Conservation (phyloP, 345 rosid species). For the Hevea brasiliensis region DNA sequence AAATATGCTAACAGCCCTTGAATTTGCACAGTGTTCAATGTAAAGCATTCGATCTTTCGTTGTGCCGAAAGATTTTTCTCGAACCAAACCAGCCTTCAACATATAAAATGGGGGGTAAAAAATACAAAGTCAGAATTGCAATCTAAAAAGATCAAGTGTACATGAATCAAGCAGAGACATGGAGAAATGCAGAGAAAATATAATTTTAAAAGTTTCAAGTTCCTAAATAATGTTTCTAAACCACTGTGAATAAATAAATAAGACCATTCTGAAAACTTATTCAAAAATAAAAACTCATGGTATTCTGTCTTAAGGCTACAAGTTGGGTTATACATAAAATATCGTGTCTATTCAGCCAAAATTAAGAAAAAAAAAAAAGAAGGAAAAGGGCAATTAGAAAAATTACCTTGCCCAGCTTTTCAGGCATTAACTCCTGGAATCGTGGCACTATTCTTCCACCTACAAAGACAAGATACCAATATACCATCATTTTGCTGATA, state of each 20-base stretch:
- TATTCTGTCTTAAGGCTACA: not conserved
- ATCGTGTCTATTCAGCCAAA: not conserved
- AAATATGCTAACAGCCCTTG: constrained; percentile 80
- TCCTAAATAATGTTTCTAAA: not conserved
- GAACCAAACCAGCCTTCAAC: constrained; percentile 79
- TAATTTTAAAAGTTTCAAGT: not conserved
- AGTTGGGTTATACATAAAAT: not conserved
- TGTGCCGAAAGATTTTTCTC: constrained; percentile 77
- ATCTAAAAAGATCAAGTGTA: not conserved
- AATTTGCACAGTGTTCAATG: constrained; percentile 79
- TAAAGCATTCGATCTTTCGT: constrained; percentile 80
- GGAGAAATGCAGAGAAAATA: not conserved
- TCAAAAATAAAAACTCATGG: not conserved
- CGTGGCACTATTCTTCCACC: constrained; percentile 98
- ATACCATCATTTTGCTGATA: constrained; percentile 18
- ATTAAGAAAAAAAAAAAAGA: not conserved
- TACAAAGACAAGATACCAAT: constrained; percentile 26
- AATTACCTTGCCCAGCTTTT: constrained; percentile 84
- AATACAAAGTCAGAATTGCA: not conserved
- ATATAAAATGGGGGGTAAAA: constrained; percentile 6
- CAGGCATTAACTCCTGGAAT: constrained; percentile 94
- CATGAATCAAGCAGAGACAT: not conserved
- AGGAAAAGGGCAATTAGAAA: not conserved
- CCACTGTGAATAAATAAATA: not conserved
- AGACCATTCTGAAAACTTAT: not conserved